A percentile compares a stretch with the other conserved stretches of the same genome.
Conservation (phyloP, 2,329 filamentous ascomycete species). For the Paraphoma chrysanthemicola region DNA sequence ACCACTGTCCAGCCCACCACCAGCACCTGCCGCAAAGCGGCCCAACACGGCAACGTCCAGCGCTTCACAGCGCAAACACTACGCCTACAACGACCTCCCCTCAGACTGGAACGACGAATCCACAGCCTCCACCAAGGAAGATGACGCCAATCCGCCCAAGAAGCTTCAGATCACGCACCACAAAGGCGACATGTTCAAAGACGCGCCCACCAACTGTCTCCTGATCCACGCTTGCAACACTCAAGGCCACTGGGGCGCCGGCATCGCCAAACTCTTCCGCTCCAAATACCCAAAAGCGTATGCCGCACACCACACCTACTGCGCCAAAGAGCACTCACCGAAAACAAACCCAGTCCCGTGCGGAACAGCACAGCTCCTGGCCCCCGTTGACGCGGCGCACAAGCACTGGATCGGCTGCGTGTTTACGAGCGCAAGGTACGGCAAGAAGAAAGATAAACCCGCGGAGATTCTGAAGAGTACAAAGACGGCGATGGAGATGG, state of each 20-base stretch:
- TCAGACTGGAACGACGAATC: not conserved
- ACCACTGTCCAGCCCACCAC: not conserved
- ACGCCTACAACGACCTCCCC: constrained; percentile 17
- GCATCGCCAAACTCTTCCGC: constrained; percentile 63
- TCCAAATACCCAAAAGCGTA: constrained; percentile 60
- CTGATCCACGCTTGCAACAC: constrained; percentile 68
- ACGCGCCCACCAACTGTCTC: constrained; percentile 56
- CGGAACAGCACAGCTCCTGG: constrained; percentile 62
- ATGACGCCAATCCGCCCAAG: not conserved
- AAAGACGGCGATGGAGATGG: constrained; percentile 54
- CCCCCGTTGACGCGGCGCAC: constrained; percentile 50
- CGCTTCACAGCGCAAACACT: not conserved
- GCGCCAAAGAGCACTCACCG: constrained; percentile 35
- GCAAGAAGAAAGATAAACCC: constrained; percentile 51
- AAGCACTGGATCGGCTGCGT: constrained; percentile 65
- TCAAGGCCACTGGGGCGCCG: constrained; percentile 63
- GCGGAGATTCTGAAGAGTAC: constrained; percentile 59
- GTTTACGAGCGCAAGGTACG: constrained; percentile 62
- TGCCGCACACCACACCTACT: constrained; percentile 57
- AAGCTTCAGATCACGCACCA: constrained; percentile 26
- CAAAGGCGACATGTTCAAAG: constrained; percentile 59
- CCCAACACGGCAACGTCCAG: not conserved
- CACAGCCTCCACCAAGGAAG: not conserved
- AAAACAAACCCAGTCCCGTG: constrained; percentile 36
- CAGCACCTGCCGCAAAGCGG: constrained; percentile 2